Evolutionary conservation across 176 grass and related monocot genomes (phyloP).

Genomic region (Coix lacrymajobi): DNA sequence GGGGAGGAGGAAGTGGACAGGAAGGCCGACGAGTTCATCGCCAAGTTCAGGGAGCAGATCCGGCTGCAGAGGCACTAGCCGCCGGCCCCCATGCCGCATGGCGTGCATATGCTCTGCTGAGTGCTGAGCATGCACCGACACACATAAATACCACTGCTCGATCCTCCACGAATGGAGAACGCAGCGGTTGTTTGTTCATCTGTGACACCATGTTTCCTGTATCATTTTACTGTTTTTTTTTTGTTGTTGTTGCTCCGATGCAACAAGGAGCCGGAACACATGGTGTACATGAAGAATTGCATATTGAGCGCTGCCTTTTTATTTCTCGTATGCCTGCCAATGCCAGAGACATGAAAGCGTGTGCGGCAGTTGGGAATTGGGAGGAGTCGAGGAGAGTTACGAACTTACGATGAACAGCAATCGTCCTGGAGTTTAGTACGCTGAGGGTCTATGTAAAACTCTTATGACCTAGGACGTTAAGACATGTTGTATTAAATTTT

Average conservation of each 20-base stretch:
- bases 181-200: neutral
- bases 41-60: constrained; percentile 91
- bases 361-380: too few relatives aligned
- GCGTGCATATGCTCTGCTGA: neutral
- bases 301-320: neutral
- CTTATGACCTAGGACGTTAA: too few relatives aligned
- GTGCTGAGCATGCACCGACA: too few relatives aligned
- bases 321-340: neutral
- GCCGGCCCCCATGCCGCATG: neutral
- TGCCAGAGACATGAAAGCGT: neutral
- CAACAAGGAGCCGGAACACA: constrained; percentile 5
- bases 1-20: constrained; percentile 66
- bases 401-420: neutral
- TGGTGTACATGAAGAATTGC: neutral
- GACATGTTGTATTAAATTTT: too few relatives aligned
- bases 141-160: neutral
- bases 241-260: neutral
- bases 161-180: neutral
- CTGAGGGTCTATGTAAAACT: too few relatives aligned
- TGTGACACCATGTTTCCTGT: neutral
- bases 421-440: too few relatives aligned
- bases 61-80: constrained; percentile 53
- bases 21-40: constrained; percentile 95
- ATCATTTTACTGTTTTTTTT: constrained; percentile 28
- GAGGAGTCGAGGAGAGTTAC: too few relatives aligned